Percentiles rank a stretch among this genome's conserved stretches.
Conservation (phyloP, 1,284 basidiomycete species). For the Pyrrhoderma noxium region DNA sequence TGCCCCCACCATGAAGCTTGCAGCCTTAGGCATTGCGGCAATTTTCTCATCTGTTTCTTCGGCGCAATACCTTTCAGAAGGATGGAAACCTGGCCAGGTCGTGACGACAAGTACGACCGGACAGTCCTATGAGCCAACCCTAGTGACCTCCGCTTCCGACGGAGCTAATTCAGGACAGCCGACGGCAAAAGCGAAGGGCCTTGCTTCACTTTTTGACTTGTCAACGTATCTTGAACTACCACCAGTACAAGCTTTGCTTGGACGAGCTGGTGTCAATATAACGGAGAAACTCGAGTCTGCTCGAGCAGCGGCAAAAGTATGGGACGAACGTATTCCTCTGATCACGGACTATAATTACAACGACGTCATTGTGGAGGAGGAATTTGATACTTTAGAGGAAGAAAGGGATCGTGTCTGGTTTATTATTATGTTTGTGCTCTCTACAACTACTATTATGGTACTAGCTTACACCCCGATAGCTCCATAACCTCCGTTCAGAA, state of each 20-base stretch:
- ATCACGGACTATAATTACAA: constrained; percentile 71
- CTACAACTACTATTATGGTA: not conserved
- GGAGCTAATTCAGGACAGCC: constrained; percentile 17
- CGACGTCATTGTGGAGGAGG: constrained; percentile 60
- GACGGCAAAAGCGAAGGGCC: constrained; percentile 3
- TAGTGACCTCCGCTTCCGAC: constrained; percentile 17
- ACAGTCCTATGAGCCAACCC: constrained; percentile 17
- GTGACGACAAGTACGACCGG: constrained; percentile 27
- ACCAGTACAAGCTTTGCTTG: constrained; percentile 47
- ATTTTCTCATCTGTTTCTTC: too few species aligned
- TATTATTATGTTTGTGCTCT: constrained; percentile 52
- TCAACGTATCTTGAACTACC: constrained; percentile 41
- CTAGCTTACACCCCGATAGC: constrained; percentile 30
- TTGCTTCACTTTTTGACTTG: constrained; percentile 34
- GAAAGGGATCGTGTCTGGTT: constrained; percentile 62
- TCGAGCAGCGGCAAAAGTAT: constrained; percentile 34
- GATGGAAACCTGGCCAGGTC: constrained; percentile 69
- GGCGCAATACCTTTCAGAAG: constrained; percentile 68
- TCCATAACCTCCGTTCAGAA: constrained; percentile 51
- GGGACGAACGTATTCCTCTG: constrained; percentile 65
- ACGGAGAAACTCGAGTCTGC: constrained; percentile 46
- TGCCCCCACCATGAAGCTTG: constrained; percentile 39
- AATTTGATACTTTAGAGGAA: constrained; percentile 48
- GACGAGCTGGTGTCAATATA: constrained; percentile 58
- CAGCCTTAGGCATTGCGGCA: too few species aligned